phyloP scores from a whole-genome alignment of 768 basidiomycete species.

The Boletus rex-veris region DNA sequence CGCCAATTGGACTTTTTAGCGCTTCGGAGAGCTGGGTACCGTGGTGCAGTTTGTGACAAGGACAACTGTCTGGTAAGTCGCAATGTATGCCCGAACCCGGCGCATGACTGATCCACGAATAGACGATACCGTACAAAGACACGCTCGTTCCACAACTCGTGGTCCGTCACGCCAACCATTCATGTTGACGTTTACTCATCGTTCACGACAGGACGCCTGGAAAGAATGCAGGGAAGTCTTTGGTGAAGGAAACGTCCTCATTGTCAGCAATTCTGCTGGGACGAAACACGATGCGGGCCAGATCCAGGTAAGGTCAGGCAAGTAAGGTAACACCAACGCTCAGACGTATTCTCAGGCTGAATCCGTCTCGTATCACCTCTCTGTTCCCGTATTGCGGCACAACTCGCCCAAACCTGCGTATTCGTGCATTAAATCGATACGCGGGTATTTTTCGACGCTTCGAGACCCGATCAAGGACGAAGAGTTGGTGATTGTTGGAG shows the following conservation, averaged over 20 bases:
- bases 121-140: constrained; percentile 85
- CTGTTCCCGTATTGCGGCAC: constrained; percentile 82
- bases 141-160: constrained; percentile 70
- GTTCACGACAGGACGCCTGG: constrained; percentile 64
- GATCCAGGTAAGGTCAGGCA: constrained; percentile 59
- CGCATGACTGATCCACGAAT: not conserved
- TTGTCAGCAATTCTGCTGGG: constrained; percentile 95
- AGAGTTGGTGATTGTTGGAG: constrained; percentile 81
- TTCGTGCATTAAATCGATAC: constrained; percentile 68
- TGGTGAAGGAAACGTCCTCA: constrained; percentile 73
- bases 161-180: constrained; percentile 37
- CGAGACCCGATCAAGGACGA: constrained; percentile 52
- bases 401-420: constrained; percentile 73
- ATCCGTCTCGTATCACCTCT: constrained; percentile 72
- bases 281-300: constrained; percentile 71
- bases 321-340: not conserved
- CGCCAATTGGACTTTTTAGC: constrained; percentile 77
- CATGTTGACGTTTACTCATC: not conserved
- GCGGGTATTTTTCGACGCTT: constrained; percentile 68
- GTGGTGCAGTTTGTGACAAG: constrained; percentile 94
- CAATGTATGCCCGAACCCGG: not conserved
- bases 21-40: constrained; percentile 72
- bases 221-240: constrained; percentile 65
- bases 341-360: constrained; percentile 60
- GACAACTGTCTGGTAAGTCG: constrained; percentile 87